Evolutionary conservation across 1,139 yeast genomes (phyloP).

Genomic region (Protomyces inouyei): DNA sequence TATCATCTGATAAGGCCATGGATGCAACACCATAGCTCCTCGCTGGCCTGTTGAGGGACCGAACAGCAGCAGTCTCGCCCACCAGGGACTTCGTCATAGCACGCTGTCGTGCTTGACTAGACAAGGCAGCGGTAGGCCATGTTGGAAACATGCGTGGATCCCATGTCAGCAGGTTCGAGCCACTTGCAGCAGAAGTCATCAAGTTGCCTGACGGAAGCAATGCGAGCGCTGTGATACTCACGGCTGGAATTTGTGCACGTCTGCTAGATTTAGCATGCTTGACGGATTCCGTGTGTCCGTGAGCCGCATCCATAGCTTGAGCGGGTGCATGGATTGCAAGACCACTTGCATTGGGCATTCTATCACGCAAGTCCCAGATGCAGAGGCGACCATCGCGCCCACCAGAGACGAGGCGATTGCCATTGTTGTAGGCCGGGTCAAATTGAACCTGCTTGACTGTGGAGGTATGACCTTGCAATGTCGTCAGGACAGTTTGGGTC

Average conservation of each 20-base stretch:
- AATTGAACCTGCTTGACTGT: conserved; percentile 21
- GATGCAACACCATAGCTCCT: conserved; percentile 13
- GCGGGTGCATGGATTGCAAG: not conserved
- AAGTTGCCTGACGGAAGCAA: not conserved
- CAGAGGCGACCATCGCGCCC: conserved; percentile 26
- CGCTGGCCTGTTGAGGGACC: not conserved
- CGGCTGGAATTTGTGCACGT: not conserved
- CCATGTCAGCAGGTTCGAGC: conserved; percentile 21
- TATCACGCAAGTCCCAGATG: conserved; percentile 25
- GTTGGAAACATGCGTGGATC: conserved; percentile 16
- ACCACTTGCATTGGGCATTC: not conserved
- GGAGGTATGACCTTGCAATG: conserved; percentile 7
- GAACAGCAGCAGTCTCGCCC: not conserved
- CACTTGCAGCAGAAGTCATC: conserved; percentile 11
- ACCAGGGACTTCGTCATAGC: not conserved
- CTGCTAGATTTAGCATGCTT: not conserved
- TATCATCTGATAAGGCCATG: conserved; percentile 2
- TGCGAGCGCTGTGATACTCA: not conserved
- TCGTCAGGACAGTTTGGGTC: conserved; percentile 11
- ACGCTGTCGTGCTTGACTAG: not conserved
- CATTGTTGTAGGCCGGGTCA: conserved; percentile 4
- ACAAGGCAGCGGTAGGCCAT: not conserved
- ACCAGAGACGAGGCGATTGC: conserved; percentile 11
- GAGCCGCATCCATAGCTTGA: conserved; percentile 7
- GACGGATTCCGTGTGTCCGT: not conserved